Base-by-base conservation (phyloP, 108 stramenopile species). In the Nitzschia sp. region DNA sequence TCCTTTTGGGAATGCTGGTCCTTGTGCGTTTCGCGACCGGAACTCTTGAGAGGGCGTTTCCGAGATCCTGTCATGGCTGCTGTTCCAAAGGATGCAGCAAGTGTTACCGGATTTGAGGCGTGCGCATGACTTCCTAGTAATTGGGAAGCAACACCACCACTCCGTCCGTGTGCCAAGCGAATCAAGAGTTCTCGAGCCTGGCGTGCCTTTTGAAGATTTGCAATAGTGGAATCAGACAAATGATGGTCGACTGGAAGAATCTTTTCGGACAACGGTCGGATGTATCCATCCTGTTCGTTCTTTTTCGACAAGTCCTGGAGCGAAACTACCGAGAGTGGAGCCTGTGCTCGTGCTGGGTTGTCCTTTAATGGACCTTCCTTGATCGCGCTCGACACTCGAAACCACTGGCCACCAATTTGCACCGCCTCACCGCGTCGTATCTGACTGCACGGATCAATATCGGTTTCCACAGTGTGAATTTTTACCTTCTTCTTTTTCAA, bases 401-500 rank as follows among this genome's bases (percentile, higher is more conserved):
- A 90, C 93, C 93, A 94, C 53, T 85, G 76, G 8, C 89, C 89
- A 18, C 90, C 90, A 1, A 90, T 56, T 17, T 85, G 81, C 17
- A 94, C 70, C 24, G 90, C 93, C 71, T 94, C 93, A 21, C 93
- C 93, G 18, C 93, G 66, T 27, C 93, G 79, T 33, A 92, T 85
- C 66, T 94, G 93, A 18, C 58, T 65, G 0, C 56, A 49, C 1
- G 90, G 90, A 70, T 91, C 88, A 27, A 88, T 61, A 74, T 92
- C 93, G 23, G 82, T 88, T 30, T 78, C 63, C 33, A 86, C 57
- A n/a, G 64, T 36, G 56, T 75, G 66, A 3, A 77, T 36, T 21
- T 77, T 42, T 54, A 34, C 18, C 66, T 71, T 31, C 23, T 38
- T 42, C 21, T 18, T 6, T 25, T 42, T 19, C 42, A 21, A 33